Evolutionary conservation across 2,329 filamentous ascomycete genomes (phyloP).

Genomic region (Calonectria hongkongensis): DNA sequence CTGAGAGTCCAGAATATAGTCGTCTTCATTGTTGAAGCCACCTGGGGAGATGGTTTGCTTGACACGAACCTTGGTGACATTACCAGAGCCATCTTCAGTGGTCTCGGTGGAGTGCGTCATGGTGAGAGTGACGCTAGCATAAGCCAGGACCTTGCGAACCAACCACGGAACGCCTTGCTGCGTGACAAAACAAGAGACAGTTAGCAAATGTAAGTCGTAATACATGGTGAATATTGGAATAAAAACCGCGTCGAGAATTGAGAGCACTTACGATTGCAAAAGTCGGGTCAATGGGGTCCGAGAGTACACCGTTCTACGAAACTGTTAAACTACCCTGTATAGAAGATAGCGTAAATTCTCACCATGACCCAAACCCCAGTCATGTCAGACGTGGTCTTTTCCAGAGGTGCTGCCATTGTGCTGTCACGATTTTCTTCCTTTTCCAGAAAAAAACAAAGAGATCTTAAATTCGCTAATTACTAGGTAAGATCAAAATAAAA

Average conservation of each 20-base stretch:
- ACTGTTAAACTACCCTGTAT: neutral
- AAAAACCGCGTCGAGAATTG: neutral
- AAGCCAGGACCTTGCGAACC: slow-evolving; percentile 1
- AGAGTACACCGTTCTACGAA: neutral
- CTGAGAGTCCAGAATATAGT: slow-evolving; percentile 6
- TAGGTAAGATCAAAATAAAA: neutral
- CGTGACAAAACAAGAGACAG: neutral
- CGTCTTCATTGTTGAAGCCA: neutral
- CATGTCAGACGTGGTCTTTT: neutral
- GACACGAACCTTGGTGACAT: neutral
- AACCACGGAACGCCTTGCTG: slow-evolving; percentile 6
- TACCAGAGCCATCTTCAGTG: neutral
- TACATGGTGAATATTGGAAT: neutral
- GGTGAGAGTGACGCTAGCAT: slow-evolving; percentile 3
- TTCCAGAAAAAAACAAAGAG: neutral
- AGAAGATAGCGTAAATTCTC: neutral
- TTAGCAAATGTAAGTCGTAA: neutral
- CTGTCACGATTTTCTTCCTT: neutral
- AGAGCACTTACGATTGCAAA: neutral
- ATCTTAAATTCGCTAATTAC: neutral
- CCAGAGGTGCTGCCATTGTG: neutral
- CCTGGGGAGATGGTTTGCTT: slow-evolving; percentile 5
- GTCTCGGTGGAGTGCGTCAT: neutral
- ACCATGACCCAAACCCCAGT: slow-evolving; percentile 19
- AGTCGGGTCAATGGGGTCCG: slow-evolving; percentile 9